Evolutionary conservation across 768 basidiomycete species (phyloP).

Genomic region (Tricholoma sp.): DNA sequence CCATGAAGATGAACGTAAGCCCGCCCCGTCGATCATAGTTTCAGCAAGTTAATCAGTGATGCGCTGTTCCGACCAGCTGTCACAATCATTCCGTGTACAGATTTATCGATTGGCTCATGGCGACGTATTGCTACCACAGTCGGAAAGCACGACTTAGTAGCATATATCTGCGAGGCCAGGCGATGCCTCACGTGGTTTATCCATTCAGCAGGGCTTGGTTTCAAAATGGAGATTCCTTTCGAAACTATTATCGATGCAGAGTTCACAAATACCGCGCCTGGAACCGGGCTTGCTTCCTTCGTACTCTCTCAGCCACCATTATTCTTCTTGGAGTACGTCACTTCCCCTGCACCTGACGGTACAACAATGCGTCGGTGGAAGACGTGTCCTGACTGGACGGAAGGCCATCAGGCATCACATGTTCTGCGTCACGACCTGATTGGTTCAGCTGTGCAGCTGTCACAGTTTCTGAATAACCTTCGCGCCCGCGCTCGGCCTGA

Average conservation of each 20-base stretch:
- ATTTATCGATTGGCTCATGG: conserved; percentile 76
- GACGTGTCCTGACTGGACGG: conserved; percentile 71
- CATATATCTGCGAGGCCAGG: conserved; percentile 67
- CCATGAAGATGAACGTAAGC: conserved; percentile 74
- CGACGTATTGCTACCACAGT: conserved; percentile 58
- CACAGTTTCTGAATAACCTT: conserved; percentile 48
- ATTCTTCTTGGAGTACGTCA: conserved; percentile 59
- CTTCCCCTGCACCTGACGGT: conserved; percentile 25
- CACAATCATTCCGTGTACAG: conserved; percentile 70
- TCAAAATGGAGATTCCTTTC: conserved; percentile 85
- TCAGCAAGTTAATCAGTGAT: not conserved
- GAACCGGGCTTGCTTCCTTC: conserved; percentile 57
- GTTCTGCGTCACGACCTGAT: conserved; percentile 61
- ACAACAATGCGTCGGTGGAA: conserved; percentile 48
- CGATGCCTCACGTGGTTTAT: conserved; percentile 77
- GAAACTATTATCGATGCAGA: conserved; percentile 53
- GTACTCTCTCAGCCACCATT: conserved; percentile 59
- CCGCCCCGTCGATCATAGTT: not conserved
- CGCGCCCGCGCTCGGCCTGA: conserved; percentile 27
- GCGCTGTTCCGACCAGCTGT: conserved; percentile 42
- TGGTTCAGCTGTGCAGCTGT: conserved; percentile 58
- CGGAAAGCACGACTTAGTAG: conserved; percentile 62
- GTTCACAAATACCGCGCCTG: conserved; percentile 50
- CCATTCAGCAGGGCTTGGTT: conserved; percentile 62
- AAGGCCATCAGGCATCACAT: conserved; percentile 61